These are phyloP conservation scores for Dactylellina sp. DNA, from an alignment of 2,329 filamentous ascomycete species.

Conservation along the genomic window DNA sequence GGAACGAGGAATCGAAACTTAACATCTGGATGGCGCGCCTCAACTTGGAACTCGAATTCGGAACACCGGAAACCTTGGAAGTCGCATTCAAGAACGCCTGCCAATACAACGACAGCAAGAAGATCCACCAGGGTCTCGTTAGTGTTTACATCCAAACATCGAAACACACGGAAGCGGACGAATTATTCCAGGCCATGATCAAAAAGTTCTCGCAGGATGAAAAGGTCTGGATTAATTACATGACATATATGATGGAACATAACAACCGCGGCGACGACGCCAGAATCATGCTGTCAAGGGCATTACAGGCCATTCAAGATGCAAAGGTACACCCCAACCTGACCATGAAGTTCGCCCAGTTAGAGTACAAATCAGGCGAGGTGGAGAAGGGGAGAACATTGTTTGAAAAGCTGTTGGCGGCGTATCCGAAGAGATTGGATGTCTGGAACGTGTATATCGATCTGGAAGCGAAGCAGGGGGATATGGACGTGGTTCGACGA, in stretches of 20 bases:
- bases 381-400: constrained; percentile 92
- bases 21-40: constrained; percentile 95
- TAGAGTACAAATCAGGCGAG: constrained; percentile 92
- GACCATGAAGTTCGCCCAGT: constrained; percentile 86
- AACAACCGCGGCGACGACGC: constrained; percentile 75
- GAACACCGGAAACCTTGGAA: constrained; percentile 82
- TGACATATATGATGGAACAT: constrained; percentile 83
- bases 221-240: constrained; percentile 92
- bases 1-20: constrained; percentile 80
- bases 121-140: constrained; percentile 87
- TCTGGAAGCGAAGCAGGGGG: constrained; percentile 76
- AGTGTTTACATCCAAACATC: constrained; percentile 95
- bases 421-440: constrained; percentile 89
- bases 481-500: constrained; percentile 72
- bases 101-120: constrained; percentile 90
- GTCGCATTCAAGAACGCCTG: constrained; percentile 91
- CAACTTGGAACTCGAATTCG: constrained; percentile 92
- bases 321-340: constrained; percentile 76
- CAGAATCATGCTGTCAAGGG: constrained; percentile 81
- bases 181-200: constrained; percentile 83
- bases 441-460: constrained; percentile 93
- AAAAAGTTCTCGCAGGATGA: constrained; percentile 87
- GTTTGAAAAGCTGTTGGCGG: constrained; percentile 86
- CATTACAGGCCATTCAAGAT: constrained; percentile 79
- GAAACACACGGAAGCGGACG: constrained; percentile 89